Conservation (phyloP, 345 rosid species). For the Boechera retrofracta region DNA sequence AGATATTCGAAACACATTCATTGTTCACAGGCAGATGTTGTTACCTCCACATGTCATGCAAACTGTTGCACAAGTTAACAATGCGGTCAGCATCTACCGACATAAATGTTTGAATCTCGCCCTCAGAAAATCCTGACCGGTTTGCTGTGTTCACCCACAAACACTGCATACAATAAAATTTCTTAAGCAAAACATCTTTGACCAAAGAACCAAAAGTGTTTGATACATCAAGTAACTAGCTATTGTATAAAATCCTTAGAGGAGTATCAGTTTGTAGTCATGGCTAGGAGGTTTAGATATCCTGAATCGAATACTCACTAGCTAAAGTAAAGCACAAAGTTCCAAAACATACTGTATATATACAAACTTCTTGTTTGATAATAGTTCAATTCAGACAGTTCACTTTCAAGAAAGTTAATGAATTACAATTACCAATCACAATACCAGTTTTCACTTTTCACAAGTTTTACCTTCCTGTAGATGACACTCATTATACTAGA, state of each 20-base stretch:
- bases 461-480: conserved; percentile 67
- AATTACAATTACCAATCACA: conserved; percentile 16
- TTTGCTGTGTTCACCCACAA: conserved; percentile 70
- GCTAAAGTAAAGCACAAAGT: background rate
- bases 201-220: conserved; percentile 4
- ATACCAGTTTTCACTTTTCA: conserved; percentile 15
- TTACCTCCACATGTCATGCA: conserved; percentile 97
- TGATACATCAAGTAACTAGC: background rate
- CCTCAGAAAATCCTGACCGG: conserved; percentile 77
- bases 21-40: conserved; percentile 30
- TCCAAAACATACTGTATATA: background rate
- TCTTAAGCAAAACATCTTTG: conserved; percentile 25
- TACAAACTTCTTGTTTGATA: background rate
- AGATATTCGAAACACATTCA: conserved; percentile 8
- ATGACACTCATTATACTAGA: conserved; percentile 86
- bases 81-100: conserved; percentile 94
- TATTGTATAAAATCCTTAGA: background rate
- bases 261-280: background rate
- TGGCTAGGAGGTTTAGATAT: background rate
- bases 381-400: background rate
- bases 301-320: background rate
- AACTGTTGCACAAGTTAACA: conserved; percentile 84
- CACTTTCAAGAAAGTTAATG: background rate
- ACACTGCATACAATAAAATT: conserved; percentile 59
- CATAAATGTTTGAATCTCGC: conserved; percentile 98